A percentile compares a stretch with the other conserved stretches of the same genome.
These are phyloP conservation scores for Capsicum baccatum DNA, from an alignment of 257 asterid species.

Conservation along the genomic window DNA sequence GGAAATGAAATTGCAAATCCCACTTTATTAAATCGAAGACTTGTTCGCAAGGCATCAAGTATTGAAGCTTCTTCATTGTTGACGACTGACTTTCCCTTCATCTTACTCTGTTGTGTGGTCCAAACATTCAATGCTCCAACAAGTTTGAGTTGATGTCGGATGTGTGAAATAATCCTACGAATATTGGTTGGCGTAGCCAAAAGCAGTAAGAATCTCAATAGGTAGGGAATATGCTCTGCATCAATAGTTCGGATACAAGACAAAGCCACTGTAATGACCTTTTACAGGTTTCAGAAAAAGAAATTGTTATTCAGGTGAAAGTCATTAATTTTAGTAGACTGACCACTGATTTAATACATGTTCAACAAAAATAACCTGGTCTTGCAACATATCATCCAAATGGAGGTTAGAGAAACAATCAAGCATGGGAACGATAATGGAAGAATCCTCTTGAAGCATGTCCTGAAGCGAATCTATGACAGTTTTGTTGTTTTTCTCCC, in stretches of 20 bases:
- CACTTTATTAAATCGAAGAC: slow-evolving; percentile 79
- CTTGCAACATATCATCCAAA: slow-evolving; percentile 74
- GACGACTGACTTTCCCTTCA: slow-evolving; percentile 66
- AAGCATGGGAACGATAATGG: slow-evolving; percentile 76
- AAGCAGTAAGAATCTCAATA: slow-evolving; percentile 75
- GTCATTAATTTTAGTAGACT: background rate
- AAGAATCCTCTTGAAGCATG: slow-evolving; percentile 84
- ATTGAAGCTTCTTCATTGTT: slow-evolving; percentile 63
- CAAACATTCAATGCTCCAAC: slow-evolving; percentile 54
- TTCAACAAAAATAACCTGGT: slow-evolving; percentile 54
- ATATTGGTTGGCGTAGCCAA: slow-evolving; percentile 75
- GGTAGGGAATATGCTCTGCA: slow-evolving; percentile 75
- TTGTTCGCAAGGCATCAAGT: slow-evolving; percentile 77
- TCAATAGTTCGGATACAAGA: slow-evolving; percentile 87
- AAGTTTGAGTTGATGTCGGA: slow-evolving; percentile 70
- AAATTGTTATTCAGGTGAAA: background rate
- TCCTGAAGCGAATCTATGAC: slow-evolving; percentile 72
- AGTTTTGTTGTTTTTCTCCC: slow-evolving; percentile 68
- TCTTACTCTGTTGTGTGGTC: slow-evolving; percentile 55
- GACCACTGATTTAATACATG: background rate
- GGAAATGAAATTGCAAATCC: slow-evolving; percentile 39
- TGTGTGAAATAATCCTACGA: slow-evolving; percentile 68
- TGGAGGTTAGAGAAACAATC: slow-evolving; percentile 83
- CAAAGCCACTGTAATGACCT: slow-evolving; percentile 74
- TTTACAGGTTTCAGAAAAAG: slow-evolving; percentile 30